Evolutionary conservation across 257 asterid species (phyloP).

Genomic region (Solanum lignicaule): DNA sequence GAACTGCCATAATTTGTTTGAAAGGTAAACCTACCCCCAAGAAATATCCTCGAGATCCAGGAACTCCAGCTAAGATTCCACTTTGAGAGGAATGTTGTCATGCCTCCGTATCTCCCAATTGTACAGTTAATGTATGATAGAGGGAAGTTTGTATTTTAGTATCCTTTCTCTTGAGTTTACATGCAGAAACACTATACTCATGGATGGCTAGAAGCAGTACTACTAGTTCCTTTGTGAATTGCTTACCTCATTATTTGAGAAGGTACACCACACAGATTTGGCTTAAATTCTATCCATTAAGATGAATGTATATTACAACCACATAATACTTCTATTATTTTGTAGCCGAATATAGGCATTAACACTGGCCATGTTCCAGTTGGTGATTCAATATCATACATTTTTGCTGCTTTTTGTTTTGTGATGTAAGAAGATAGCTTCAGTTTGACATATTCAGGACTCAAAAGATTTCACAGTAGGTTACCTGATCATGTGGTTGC

Average conservation of each 20-base stretch:
- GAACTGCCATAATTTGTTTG: slow-evolving; percentile 72
- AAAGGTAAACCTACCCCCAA: slow-evolving; percentile 70
- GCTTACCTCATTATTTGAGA: background rate
- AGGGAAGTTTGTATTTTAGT: background rate
- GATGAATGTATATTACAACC: background rate
- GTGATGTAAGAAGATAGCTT: background rate
- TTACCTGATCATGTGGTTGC: background rate
- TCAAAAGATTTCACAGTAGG: background rate
- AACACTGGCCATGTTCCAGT: background rate
- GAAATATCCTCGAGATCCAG: slow-evolving; percentile 79
- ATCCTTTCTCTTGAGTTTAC: background rate
- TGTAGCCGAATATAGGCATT: background rate
- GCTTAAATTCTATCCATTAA: background rate
- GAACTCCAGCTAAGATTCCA: slow-evolving; percentile 79
- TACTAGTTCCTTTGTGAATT: background rate
- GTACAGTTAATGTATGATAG: background rate
- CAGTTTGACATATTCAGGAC: background rate
- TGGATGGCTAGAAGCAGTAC: background rate
- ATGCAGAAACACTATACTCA: background rate
- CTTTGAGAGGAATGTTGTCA: slow-evolving; percentile 22
- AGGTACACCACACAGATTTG: background rate
- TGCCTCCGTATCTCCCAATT: background rate
- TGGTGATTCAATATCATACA: background rate
- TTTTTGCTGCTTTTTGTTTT: background rate
- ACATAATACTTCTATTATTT: background rate